Percentiles rank a stretch among this genome's conserved stretches.
Conservation (phyloP, 2,329 filamentous ascomycete genomes). For the Neopestalotiopsis sp. region DNA sequence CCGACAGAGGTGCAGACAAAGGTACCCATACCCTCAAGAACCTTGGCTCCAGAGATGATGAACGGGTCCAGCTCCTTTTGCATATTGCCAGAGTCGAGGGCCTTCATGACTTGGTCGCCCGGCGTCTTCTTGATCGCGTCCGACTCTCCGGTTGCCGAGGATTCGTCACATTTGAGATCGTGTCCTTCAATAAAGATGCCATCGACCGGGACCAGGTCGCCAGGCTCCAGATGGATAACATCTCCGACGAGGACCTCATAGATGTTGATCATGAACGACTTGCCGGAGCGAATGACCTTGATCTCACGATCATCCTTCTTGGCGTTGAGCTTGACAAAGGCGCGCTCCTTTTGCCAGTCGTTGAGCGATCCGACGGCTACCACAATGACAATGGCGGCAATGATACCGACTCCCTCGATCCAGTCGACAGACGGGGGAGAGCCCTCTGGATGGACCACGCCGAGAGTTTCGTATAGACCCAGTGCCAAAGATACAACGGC, state of each 20-base stretch:
- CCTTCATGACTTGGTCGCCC: conserved; percentile 62
- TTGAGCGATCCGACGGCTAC: conserved; percentile 64
- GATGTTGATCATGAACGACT: conserved; percentile 62
- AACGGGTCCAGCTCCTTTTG: conserved; percentile 65
- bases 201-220: conserved; percentile 70
- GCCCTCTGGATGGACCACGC: conserved; percentile 45
- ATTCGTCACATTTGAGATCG: conserved; percentile 72
- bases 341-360: conserved; percentile 67
- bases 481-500: conserved; percentile 72
- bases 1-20: conserved; percentile 60
- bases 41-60: conserved; percentile 62
- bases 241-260: conserved; percentile 70
- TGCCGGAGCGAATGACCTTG: conserved; percentile 69
- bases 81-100: conserved; percentile 56
- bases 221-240: conserved; percentile 69
- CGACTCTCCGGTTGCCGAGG: conserved; percentile 72
- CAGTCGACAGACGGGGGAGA: conserved; percentile 56
- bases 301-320: conserved; percentile 67
- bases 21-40: conserved; percentile 58
- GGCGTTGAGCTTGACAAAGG: conserved; percentile 62
- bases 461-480: conserved; percentile 71
- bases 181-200: conserved; percentile 69
- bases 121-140: conserved; percentile 70
- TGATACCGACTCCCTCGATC: conserved; percentile 68
- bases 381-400: conserved; percentile 65